Conservation (phyloP, 2,329 filamentous ascomycete species). For the Tolypocladium tundrense region DNA sequence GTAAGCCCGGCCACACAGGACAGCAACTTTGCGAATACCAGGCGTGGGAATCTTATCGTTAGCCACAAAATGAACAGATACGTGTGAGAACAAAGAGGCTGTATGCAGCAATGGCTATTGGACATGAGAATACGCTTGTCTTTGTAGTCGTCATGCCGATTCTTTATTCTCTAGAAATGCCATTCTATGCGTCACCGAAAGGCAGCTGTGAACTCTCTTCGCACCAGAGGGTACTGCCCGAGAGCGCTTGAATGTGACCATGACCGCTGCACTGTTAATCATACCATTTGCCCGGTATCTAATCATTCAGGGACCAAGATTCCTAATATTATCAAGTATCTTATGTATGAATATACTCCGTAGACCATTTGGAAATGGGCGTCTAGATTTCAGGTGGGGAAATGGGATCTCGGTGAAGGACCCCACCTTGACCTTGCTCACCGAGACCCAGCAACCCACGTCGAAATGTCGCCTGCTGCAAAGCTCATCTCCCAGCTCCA, state of each 20-base stretch:
- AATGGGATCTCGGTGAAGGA: conserved; percentile 4
- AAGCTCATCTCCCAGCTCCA: conserved; percentile 15
- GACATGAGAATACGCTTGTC: neutral
- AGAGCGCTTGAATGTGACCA: neutral
- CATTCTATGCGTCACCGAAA: neutral
- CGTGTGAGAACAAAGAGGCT: neutral
- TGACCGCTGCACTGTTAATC: too few species aligned
- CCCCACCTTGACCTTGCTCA: conserved; percentile 18
- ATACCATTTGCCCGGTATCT: neutral
- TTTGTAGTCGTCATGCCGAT: neutral
- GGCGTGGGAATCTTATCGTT: too few species aligned
- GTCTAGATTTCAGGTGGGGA: neutral
- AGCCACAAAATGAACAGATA: too few species aligned
- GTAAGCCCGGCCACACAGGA: too few species aligned
- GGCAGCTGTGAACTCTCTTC: neutral
- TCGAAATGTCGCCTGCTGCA: conserved; percentile 19
- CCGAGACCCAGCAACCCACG: conserved; percentile 17
- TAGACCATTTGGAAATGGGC: neutral
- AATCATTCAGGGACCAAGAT: too few species aligned
- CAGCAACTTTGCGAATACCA: too few species aligned
- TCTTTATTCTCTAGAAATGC: neutral
- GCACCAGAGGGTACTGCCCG: neutral
- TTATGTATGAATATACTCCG: too few species aligned
- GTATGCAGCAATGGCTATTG: too few species aligned
- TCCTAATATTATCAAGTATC: too few species aligned